These are phyloP conservation scores for Ogataea ganodermae DNA, from an alignment of 805 yeast species.

Conservation along the genomic window DNA sequence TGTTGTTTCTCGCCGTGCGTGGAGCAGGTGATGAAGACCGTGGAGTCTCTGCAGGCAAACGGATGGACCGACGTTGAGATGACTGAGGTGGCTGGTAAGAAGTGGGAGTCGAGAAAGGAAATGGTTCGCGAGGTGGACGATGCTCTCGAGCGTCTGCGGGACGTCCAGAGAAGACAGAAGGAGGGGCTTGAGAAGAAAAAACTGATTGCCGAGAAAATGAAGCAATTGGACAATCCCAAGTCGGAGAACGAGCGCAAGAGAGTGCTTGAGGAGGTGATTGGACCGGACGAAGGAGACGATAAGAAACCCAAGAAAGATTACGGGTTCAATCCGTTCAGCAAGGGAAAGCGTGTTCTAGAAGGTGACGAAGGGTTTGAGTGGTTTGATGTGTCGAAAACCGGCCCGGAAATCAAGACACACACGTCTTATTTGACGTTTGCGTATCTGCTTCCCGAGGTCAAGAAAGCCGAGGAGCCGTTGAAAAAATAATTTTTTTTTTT, in stretches of 20 bases:
- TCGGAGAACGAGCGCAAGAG: constrained; percentile 23
- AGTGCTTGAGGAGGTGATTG: constrained; percentile 21
- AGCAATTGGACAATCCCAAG: constrained; percentile 33
- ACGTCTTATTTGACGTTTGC: constrained; percentile 96
- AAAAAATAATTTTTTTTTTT: background rate
- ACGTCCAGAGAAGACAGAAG: constrained; percentile 69
- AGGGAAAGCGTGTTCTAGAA: constrained; percentile 79
- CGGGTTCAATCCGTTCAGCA: constrained; percentile 91
- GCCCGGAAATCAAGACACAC: constrained; percentile 86
- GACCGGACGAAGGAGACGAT: constrained; percentile 25
- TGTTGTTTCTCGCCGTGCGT: constrained; percentile 98
- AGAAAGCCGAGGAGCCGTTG: background rate
- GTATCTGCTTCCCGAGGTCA: constrained; percentile 34
- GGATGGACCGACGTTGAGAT: constrained; percentile 90
- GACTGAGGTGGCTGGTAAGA: constrained; percentile 84
- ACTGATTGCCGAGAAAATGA: constrained; percentile 29
- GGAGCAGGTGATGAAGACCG: constrained; percentile 91
- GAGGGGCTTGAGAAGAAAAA: constrained; percentile 64
- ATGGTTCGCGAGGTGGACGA: constrained; percentile 84
- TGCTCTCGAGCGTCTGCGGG: constrained; percentile 75
- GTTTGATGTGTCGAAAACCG: constrained; percentile 82
- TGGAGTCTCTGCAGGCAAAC: constrained; percentile 65
- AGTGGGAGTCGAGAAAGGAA: constrained; percentile 85
- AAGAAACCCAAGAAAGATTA: constrained; percentile 34
- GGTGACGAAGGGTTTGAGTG: constrained; percentile 83